These are phyloP conservation scores for Anastatica hierochuntica DNA, from an alignment of 345 rosid genomes.

Conservation along the genomic window DNA sequence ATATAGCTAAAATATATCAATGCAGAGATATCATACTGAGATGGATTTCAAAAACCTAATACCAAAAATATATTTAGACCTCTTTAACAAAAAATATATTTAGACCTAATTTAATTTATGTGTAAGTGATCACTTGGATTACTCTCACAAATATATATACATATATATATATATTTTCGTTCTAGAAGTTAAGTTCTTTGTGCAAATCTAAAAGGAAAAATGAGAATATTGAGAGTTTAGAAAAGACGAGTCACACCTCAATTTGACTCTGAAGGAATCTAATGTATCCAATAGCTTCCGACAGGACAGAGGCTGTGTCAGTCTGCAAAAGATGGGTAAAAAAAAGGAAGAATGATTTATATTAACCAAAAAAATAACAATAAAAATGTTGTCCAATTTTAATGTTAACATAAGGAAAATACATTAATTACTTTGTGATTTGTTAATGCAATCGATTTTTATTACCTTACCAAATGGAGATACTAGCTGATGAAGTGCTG, in stretches of 20 bases:
- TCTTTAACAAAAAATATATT: too few relatives aligned
- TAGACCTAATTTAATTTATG: neutral
- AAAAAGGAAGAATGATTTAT: constrained; percentile 31
- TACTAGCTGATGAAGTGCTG: constrained; percentile 91
- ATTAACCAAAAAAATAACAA: constrained; percentile 7
- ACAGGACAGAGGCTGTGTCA: constrained; percentile 99
- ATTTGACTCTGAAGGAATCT: constrained; percentile 99
- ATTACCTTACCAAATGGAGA: constrained; percentile 95
- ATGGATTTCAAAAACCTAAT: too few relatives aligned
- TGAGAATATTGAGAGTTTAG: constrained; percentile 12
- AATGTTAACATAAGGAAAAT: constrained; percentile 1
- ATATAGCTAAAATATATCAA: too few relatives aligned
- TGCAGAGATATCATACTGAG: too few relatives aligned
- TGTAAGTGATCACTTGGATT: constrained; percentile 1
- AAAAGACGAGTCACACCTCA: constrained; percentile 57
- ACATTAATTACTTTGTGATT: neutral
- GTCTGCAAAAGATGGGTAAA: constrained; percentile 63
- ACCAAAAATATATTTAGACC: too few relatives aligned
- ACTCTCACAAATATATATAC: neutral
- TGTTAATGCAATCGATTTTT: neutral
- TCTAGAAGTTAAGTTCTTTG: neutral
- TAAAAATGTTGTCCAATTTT: neutral
- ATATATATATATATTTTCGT: too few relatives aligned
- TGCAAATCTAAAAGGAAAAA: neutral
- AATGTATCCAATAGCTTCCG: constrained; percentile 98